Percentiles rank a stretch among this genome's conserved stretches.
Conservation (phyloP, 371 early-diverging fungal genomes). For the Vairimorpha necatrix region DNA sequence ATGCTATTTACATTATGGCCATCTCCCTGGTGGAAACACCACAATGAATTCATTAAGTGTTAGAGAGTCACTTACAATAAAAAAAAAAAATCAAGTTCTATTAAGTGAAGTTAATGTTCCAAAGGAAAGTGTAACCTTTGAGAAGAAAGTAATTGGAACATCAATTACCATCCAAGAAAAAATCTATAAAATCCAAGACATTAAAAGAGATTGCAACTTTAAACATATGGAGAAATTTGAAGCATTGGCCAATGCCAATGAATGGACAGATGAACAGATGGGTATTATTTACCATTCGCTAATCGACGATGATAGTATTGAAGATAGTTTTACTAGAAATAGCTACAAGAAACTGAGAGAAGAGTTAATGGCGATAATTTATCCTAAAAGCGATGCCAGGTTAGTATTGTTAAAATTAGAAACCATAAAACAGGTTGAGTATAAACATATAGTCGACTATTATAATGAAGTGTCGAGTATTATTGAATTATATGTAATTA, state of each 20-base stretch:
- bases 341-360: not conserved
- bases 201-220: conserved; percentile 15
- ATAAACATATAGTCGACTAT: not conserved
- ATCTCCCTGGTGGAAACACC: no score
- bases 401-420: not conserved
- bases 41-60: no score
- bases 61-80: no score
- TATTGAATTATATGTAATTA: not conserved
- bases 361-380: not conserved
- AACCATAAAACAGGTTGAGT: not conserved
- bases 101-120: no score
- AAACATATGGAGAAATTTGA: not conserved
- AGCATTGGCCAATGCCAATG: not conserved
- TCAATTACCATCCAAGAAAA: not conserved
- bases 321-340: not conserved
- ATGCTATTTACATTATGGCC: no score
- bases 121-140: no score
- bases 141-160: no score
- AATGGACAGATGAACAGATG: not conserved
- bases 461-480: not conserved
- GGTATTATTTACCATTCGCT: not conserved
- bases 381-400: not conserved
- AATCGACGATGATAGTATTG: not conserved
- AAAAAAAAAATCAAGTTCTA: no score
- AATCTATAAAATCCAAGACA: not conserved